Conservation (phyloP, 805 yeast species). For the Priceomyces fermenticarens region DNA sequence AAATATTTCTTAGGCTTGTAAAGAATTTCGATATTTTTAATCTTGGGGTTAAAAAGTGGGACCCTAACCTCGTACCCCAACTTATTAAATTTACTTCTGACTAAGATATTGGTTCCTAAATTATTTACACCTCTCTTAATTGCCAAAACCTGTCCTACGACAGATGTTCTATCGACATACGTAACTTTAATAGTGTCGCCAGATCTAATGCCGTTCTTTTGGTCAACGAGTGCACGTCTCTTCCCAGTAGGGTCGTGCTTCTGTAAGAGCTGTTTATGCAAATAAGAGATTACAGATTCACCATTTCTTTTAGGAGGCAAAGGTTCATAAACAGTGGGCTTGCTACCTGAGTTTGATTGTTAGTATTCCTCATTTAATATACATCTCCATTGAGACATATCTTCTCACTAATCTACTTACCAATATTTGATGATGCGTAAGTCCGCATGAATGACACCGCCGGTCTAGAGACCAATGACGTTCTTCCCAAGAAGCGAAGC, state of each 20-base stretch:
- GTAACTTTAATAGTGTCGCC: slow-evolving; percentile 82
- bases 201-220: slow-evolving; percentile 49
- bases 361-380: slow-evolving; percentile 1
- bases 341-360: slow-evolving; percentile 1
- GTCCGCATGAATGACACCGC: not conserved
- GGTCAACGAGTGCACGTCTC: slow-evolving; percentile 30
- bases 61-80: slow-evolving; percentile 84
- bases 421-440: not conserved
- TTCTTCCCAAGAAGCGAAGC: no score
- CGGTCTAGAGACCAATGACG: no score
- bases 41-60: slow-evolving; percentile 75
- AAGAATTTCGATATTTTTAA: slow-evolving; percentile 73
- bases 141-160: slow-evolving; percentile 77
- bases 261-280: slow-evolving; percentile 49
- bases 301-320: slow-evolving; percentile 50
- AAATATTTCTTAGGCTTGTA: slow-evolving; percentile 71
- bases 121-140: slow-evolving; percentile 61
- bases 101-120: slow-evolving; percentile 68
- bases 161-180: slow-evolving; percentile 63
- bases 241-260: slow-evolving; percentile 69
- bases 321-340: slow-evolving; percentile 48
- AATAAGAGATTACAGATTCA: slow-evolving; percentile 38
- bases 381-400: not conserved
- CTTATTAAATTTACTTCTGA: slow-evolving; percentile 79
- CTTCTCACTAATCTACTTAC: not conserved